Conservation (phyloP, 148 eudicot genomes). For the Rhododendron vialii region DNA sequence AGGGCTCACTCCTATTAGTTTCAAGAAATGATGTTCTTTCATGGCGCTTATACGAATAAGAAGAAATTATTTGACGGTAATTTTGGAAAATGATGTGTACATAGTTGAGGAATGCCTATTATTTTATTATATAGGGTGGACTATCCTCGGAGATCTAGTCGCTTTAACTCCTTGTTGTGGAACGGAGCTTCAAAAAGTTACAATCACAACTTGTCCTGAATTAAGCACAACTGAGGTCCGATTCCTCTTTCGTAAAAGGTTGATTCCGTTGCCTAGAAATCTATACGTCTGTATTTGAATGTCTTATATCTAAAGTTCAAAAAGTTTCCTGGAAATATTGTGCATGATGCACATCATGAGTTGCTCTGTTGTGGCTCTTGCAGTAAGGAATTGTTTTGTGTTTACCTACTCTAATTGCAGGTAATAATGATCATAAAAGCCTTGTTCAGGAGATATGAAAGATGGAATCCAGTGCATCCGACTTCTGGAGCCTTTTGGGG, state of each 20-base stretch:
- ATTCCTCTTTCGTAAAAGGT: not conserved
- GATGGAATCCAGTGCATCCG: slow-evolving; percentile 8
- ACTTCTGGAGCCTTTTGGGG: slow-evolving; percentile 98
- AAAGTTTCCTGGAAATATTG: not conserved
- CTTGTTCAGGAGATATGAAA: slow-evolving; percentile 53
- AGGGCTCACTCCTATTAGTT: not conserved
- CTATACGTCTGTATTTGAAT: not conserved
- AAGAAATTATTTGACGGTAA: not conserved
- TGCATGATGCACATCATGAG: not conserved
- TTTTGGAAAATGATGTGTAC: not conserved
- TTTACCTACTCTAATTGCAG: slow-evolving; percentile 30
- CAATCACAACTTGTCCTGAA: not conserved
- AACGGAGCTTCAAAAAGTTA: not conserved
- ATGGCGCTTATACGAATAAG: not conserved
- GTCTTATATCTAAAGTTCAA: not conserved
- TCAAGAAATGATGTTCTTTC: not conserved
- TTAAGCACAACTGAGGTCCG: not conserved
- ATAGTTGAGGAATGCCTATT: not conserved
- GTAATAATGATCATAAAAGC: slow-evolving; percentile 83
- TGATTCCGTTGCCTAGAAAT: not conserved
- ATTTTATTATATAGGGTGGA: too few relatives aligned
- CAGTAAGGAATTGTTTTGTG: not conserved
- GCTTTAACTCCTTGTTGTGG: not conserved
- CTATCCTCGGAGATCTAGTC: too few relatives aligned
- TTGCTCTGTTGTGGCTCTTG: not conserved